Evolutionary conservation across 495 filamentous ascomycete genomes (phyloP).

Genomic region (Astrothelium subdiscretum): DNA sequence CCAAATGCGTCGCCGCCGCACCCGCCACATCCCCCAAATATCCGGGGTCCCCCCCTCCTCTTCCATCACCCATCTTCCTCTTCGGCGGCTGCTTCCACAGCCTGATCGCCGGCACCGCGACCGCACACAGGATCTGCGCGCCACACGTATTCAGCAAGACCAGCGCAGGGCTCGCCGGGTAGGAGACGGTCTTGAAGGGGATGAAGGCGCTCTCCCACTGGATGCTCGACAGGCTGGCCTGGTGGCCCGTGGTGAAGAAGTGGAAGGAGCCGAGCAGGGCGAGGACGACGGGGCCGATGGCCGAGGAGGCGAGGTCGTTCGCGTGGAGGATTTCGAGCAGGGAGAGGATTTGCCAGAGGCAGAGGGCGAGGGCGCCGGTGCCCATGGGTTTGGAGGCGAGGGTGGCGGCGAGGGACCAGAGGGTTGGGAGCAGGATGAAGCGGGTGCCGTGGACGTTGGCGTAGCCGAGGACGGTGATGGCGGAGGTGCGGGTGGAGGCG

Average conservation of each 20-base stretch:
- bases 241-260: conserved; percentile 97
- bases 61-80: background rate
- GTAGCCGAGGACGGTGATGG: conserved; percentile 76
- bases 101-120: conserved; percentile 66
- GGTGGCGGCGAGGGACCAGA: conserved; percentile 60
- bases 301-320: conserved; percentile 51
- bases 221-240: conserved; percentile 74
- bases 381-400: conserved; percentile 95
- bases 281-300: conserved; percentile 74
- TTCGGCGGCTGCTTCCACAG: conserved; percentile 68
- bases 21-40: conserved; percentile 58
- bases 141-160: conserved; percentile 81
- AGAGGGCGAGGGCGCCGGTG: conserved; percentile 63
- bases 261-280: conserved; percentile 79
- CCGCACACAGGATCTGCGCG: conserved; percentile 69
- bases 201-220: conserved; percentile 98
- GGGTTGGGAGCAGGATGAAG: conserved; percentile 73
- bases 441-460: conserved; percentile 85
- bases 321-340: conserved; percentile 81
- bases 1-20: conserved; percentile 58
- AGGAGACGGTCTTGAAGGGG: conserved; percentile 65
- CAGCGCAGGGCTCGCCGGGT: conserved; percentile 78
- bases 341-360: conserved; percentile 75
- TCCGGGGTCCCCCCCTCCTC: conserved; percentile 29
- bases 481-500: conserved; percentile 30